These are phyloP conservation scores for Neoarthrinium moseri DNA, from an alignment of 2,329 filamentous ascomycete genomes.

Conservation along the genomic window DNA sequence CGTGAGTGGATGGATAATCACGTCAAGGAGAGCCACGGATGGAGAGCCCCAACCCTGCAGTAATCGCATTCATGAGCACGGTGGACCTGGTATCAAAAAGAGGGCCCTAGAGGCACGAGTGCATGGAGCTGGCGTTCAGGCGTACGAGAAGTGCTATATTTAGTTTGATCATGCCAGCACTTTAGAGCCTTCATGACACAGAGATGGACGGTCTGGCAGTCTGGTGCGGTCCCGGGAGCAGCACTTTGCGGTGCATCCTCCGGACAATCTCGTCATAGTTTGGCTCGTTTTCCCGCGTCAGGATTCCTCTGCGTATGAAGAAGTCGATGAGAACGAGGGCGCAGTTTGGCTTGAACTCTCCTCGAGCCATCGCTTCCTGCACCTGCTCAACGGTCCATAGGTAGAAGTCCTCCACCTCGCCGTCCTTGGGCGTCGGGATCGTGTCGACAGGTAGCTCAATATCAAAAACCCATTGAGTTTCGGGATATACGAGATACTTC, in stretches of 20 bases:
- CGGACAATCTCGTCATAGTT: constrained; percentile 73
- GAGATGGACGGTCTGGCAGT: constrained; percentile 3
- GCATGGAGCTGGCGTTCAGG: constrained; percentile 3
- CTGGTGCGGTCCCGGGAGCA: constrained; percentile 71
- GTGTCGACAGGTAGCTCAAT: constrained; percentile 70
- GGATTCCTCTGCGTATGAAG: constrained; percentile 78
- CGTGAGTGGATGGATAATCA: no score
- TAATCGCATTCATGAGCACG: not conserved
- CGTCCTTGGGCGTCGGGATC: constrained; percentile 75
- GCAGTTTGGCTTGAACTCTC: constrained; percentile 92
- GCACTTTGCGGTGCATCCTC: constrained; percentile 74
- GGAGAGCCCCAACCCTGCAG: no score
- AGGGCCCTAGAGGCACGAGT: not conserved
- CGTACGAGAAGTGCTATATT: not conserved
- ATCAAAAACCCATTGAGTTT: constrained; percentile 90
- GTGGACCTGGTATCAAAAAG: constrained; percentile 3
- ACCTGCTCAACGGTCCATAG: constrained; percentile 78
- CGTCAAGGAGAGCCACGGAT: no score
- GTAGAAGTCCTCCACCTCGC: constrained; percentile 84
- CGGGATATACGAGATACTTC: constrained; percentile 79
- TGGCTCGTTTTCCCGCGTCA: constrained; percentile 76
- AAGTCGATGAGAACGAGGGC: constrained; percentile 84
- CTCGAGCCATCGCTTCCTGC: constrained; percentile 63
- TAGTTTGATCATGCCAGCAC: not conserved
- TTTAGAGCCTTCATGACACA: not conserved